Evolutionary conservation across 139 green algal species (phyloP).

Genomic region (Chlamydomonas sp.): DNA sequence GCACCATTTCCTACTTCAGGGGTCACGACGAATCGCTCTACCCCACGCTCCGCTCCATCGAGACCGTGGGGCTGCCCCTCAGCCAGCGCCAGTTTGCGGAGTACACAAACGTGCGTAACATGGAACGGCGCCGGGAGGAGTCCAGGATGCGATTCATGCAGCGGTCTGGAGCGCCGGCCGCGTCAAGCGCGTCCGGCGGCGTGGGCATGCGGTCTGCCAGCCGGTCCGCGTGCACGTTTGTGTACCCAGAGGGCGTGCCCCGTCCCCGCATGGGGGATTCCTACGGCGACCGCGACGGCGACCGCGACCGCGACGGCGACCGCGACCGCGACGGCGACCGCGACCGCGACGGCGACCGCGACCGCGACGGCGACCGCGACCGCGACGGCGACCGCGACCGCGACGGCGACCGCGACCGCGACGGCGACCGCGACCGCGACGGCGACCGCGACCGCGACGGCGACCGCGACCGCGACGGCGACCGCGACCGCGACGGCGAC

Average conservation of each 20-base stretch:
- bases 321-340: too few relatives aligned
- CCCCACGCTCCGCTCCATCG: not conserved
- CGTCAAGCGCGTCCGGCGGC: not conserved
- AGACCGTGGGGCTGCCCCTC: slow-evolving; percentile 6
- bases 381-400: too few relatives aligned
- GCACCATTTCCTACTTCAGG: slow-evolving; percentile 11
- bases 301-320: too few relatives aligned
- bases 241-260: not conserved
- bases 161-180: not conserved
- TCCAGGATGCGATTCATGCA: too few relatives aligned
- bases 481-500: too few relatives aligned
- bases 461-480: too few relatives aligned
- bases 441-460: too few relatives aligned
- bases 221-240: slow-evolving; percentile 2
- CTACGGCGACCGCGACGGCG: not conserved
- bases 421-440: too few relatives aligned
- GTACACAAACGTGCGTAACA: slow-evolving; percentile 2
- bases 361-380: too few relatives aligned
- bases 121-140: slow-evolving; percentile 3
- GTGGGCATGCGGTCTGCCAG: not conserved
- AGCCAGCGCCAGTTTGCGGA: slow-evolving; percentile 9
- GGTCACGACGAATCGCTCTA: slow-evolving; percentile 2
- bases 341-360: too few relatives aligned
- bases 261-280: not conserved
- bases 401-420: too few relatives aligned